phyloP scores from a whole-genome alignment of 495 filamentous ascomycete species.

The Aspergillus conjunctus region DNA sequence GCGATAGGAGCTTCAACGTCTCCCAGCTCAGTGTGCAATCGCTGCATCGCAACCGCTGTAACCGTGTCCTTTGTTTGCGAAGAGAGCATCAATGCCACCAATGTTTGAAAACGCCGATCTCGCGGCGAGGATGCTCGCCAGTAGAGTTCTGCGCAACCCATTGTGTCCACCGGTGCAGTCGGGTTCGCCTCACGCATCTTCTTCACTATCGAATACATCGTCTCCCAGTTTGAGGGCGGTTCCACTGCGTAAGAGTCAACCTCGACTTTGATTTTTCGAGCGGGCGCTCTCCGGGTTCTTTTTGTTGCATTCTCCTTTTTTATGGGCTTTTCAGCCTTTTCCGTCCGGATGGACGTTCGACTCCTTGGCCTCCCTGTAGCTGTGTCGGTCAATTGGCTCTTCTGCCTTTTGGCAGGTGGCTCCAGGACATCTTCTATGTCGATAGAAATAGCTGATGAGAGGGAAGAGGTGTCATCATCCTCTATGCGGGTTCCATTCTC shows the following conservation, averaged over 20 bases:
- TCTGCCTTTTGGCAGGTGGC: slow-evolving; percentile 53
- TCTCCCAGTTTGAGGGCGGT: slow-evolving; percentile 82
- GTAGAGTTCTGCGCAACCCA: slow-evolving; percentile 85
- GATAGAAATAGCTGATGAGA: slow-evolving; percentile 44
- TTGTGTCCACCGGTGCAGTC: slow-evolving; percentile 92
- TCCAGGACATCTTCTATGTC: slow-evolving; percentile 70
- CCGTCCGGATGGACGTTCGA: slow-evolving; percentile 20
- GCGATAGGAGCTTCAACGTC: slow-evolving; percentile 27
- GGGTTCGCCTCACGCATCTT: slow-evolving; percentile 74
- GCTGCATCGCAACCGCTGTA: slow-evolving; percentile 80
- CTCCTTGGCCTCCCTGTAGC: slow-evolving; percentile 24
- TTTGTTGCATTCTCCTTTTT: slow-evolving; percentile 32
- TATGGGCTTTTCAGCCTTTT: slow-evolving; percentile 18
- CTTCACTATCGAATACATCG: slow-evolving; percentile 74
- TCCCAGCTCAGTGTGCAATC: slow-evolving; percentile 73
- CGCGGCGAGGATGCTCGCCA: slow-evolving; percentile 42
- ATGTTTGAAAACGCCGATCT: slow-evolving; percentile 85
- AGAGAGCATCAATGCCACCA: slow-evolving; percentile 93
- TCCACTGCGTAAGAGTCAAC: slow-evolving; percentile 56
- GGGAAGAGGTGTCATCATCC: slow-evolving; percentile 42
- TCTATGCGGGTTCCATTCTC: slow-evolving; percentile 27
- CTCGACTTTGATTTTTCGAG: slow-evolving; percentile 61
- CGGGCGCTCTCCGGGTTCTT: slow-evolving; percentile 60
- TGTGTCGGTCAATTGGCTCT: slow-evolving; percentile 36
- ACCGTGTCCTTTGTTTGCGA: slow-evolving; percentile 96